Evolutionary conservation across 2,329 filamentous ascomycete genomes (phyloP).

Genomic region (Colletotrichum siamense): DNA sequence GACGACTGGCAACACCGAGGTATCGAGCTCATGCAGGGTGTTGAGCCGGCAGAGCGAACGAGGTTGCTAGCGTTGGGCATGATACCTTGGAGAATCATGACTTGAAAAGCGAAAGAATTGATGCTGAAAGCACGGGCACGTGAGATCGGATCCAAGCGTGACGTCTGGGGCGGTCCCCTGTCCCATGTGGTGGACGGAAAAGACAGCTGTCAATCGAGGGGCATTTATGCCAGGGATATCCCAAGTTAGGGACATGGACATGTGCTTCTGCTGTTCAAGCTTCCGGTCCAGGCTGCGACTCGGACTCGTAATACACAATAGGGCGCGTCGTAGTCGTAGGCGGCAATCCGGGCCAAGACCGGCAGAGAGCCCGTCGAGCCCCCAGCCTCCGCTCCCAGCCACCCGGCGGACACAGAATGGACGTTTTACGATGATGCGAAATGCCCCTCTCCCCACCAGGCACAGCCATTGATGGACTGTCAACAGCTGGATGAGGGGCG

Average conservation of each 20-base stretch:
- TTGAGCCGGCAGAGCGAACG: neutral
- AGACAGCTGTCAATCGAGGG: constrained; percentile 10
- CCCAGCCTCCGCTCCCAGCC: constrained; percentile 1
- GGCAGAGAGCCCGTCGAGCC: neutral
- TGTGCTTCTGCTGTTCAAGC: neutral
- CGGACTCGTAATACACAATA: neutral
- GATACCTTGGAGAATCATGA: neutral
- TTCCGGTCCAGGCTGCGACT: neutral
- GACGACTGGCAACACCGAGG: neutral
- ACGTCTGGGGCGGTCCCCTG: neutral
- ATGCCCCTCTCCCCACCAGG: neutral
- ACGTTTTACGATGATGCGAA: neutral
- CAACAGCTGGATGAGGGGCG: neutral
- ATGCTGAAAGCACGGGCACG: neutral
- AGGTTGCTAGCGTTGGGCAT: neutral
- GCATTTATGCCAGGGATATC: neutral
- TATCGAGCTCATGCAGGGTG: neutral
- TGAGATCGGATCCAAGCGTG: neutral
- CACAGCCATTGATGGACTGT: neutral
- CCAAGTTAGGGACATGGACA: neutral
- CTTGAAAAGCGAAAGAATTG: neutral
- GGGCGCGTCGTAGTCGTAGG: neutral
- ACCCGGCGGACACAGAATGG: neutral
- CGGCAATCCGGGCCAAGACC: neutral
- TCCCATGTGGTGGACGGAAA: neutral